Conservation (phyloP, 345 rosid genomes). For the Cochlearia excelsa region DNA sequence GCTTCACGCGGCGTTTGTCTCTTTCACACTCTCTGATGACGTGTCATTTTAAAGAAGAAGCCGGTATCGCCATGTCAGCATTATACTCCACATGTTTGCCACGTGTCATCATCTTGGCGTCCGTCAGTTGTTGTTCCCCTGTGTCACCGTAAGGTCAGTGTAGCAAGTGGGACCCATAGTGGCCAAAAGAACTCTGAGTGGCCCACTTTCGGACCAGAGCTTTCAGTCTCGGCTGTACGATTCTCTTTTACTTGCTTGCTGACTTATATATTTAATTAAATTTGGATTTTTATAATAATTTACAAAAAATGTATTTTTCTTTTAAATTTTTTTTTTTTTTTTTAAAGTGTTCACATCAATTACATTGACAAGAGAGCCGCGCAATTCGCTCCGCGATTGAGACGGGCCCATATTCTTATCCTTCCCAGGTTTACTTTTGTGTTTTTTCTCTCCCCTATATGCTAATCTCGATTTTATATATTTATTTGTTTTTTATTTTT, state of each 20-base stretch:
- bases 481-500: too few species aligned
- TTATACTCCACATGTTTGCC: constrained; percentile 15
- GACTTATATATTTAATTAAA: constrained; percentile 2
- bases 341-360: constrained; percentile 27
- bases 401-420: constrained; percentile 31
- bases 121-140: constrained; percentile 13
- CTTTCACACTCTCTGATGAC: constrained; percentile 15
- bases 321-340: neutral
- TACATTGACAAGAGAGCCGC: constrained; percentile 33
- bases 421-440: constrained; percentile 35
- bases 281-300: neutral
- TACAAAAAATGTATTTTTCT: neutral
- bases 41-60: constrained; percentile 8
- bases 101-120: constrained; percentile 23
- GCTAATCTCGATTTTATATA: too few species aligned
- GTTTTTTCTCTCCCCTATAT: neutral
- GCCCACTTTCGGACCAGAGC: constrained; percentile 25
- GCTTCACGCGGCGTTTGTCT: constrained; percentile 21
- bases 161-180: constrained; percentile 20
- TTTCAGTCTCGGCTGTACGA: constrained; percentile 35
- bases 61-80: constrained; percentile 12
- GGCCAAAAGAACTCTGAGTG: constrained; percentile 5
- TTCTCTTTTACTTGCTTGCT: constrained; percentile 18
- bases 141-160: constrained; percentile 32
- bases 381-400: constrained; percentile 40